Percentiles rank a stretch among this genome's conserved stretches.
Conservation (phyloP, 1,139 yeast species). For the Geotrichum fermentans region DNA sequence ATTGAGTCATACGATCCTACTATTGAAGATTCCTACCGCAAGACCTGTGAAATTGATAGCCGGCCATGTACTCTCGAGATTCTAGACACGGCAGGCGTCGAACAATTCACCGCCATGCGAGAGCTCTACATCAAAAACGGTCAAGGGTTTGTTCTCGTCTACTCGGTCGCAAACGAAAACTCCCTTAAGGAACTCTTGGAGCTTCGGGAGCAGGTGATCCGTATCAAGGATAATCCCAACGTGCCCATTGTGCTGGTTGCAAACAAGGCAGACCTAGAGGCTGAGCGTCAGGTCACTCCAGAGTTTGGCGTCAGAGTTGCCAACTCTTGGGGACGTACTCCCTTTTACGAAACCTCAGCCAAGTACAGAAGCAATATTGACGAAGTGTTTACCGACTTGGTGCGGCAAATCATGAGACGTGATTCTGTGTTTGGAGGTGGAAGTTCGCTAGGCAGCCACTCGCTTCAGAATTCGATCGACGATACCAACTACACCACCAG, state of each 20-base stretch:
- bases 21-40: constrained; percentile 59
- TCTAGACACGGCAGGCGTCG: constrained; percentile 47
- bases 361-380: constrained; percentile 79
- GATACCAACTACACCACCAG: neutral
- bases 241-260: constrained; percentile 45
- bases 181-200: constrained; percentile 77
- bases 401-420: constrained; percentile 54
- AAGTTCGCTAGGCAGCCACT: neutral
- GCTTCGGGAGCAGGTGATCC: constrained; percentile 79
- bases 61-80: constrained; percentile 41
- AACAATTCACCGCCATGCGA: constrained; percentile 51
- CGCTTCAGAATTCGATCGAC: constrained; percentile 1
- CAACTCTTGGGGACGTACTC: constrained; percentile 80
- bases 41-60: constrained; percentile 39
- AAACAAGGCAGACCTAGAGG: constrained; percentile 59
- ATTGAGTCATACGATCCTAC: constrained; percentile 96
- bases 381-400: constrained; percentile 83
- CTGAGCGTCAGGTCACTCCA: constrained; percentile 51
- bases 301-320: constrained; percentile 56
- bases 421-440: constrained; percentile 30
- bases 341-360: constrained; percentile 76
- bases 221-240: constrained; percentile 62
- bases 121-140: constrained; percentile 55
- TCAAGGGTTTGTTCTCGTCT: constrained; percentile 53
- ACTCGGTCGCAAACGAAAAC: constrained; percentile 77